Evolutionary conservation across 805 yeast genomes (phyloP), one percentile per base, ranked within the genome.

Genomic region (Kuraishia capsulata): DNA sequence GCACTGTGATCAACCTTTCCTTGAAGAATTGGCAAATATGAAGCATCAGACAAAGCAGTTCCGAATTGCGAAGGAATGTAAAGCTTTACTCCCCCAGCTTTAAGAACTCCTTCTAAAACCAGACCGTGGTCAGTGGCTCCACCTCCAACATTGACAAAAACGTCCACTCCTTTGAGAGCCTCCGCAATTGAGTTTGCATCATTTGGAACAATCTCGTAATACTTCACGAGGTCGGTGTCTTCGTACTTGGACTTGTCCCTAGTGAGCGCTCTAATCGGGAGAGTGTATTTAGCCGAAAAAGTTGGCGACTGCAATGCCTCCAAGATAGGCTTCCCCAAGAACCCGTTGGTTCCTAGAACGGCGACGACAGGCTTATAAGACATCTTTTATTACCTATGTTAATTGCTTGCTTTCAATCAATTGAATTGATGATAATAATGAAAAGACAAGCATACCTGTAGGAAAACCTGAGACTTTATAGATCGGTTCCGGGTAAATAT

Each of bases 51-150:
- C 14, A 65, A 36, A 39, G 74, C 76, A 18, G 62, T 47, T 30
- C 85, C 87, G 47, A 71, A 78, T 47, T 76, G 82, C 2, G 80
- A 69, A 24, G 82, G 81, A 44, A 76, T 67, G 57, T 65, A 77
- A 25, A 74, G 50, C 49, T 69, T 68, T 36, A 76, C 73, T 44
- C 69, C 67, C 17, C 44, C 42, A 37, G 61, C 63, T 23, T 49
- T 54, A 8, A 52, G 50, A 3, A 67, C 67, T 5, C 69, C 65
- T 35, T 69, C 72, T 25, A 67, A 41, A n/a, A 57, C 43, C 1
- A 46, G 56, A 24, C 56, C 65, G 16, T 37, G 44, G 14, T 48
- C 50, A 5, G 69, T 63, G 21, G 45, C 46, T 10, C 53, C 41
- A n/a, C 62, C 54, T 31, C 62, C 46, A 33, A 76, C 55, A 43